Evolutionary conservation across 2,329 filamentous ascomycete genomes (phyloP), one percentile per base, ranked within the genome.

Genomic region (Escovopsis sp.): DNA sequence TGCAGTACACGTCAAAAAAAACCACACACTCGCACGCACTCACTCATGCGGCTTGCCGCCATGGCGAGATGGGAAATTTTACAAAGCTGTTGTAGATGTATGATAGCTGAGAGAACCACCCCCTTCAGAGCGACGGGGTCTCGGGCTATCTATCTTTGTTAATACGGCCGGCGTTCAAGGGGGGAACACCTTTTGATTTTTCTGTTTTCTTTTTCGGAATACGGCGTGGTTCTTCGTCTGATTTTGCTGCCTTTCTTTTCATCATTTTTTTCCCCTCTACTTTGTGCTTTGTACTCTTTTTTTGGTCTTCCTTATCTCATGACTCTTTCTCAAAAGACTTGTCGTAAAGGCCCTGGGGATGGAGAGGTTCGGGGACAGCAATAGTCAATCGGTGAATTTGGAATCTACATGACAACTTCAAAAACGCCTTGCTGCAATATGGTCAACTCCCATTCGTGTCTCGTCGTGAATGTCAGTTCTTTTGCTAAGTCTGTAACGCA

Each of bases 101-200:
- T 47, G 49, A 60, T 60, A 60, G 54, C 58, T 59, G 53, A 55
- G 48, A 46, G 7, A 32, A 11, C 8, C 28, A 32, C 28, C 11
- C 38, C 47, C 46, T 43, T 41, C 35, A 56, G 47, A 41, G 42
- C 46, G 51, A 9, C 28, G 8, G 28, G 8, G 11, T 11, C 53
- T 45, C 50, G 49, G 47, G 45, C 49, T 54, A 46, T 46, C 45
- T 43, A 38, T 43, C 41, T 37, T 39, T 44, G 44, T 44, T 46
- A 41, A 40, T 41, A 44, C 40, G 55, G 55, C 50, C 52, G 58
- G 58, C 58, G 58, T 61, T 61, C 55, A 49, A 50, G 56, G 49
- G 49, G 51, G 53, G 52, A 48, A 50, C 54, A 54, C 42, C 44
- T 41, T 49, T 47, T 39, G 38, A 39, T 45, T 49, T 46, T 38